These are phyloP conservation scores for Schwanniomyces occidentalis DNA, from an alignment of 805 yeast species.

Conservation along the genomic window DNA sequence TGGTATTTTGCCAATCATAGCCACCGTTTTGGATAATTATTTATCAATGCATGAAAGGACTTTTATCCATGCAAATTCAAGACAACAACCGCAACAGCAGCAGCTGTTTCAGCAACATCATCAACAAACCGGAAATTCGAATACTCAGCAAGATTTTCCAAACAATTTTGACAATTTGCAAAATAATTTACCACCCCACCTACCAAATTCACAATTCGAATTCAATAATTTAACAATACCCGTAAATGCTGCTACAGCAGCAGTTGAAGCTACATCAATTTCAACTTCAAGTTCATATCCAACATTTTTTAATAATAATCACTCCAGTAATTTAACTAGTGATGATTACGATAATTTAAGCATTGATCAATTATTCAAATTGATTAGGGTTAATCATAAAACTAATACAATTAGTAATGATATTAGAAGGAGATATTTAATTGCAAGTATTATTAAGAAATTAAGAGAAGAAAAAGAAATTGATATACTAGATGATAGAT, in stretches of 20 bases:
- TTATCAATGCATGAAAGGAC: constrained; percentile 45
- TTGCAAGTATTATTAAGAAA: constrained; percentile 36
- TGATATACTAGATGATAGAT: constrained; percentile 33
- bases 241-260: constrained; percentile 11
- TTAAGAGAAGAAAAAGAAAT: constrained; percentile 36
- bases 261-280: constrained; percentile 10
- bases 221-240: constrained; percentile 3
- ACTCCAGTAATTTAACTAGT: constrained; percentile 27
- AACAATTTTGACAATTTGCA: too few species aligned
- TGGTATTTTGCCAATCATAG: constrained; percentile 86
- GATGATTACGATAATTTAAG: constrained; percentile 42
- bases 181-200: constrained; percentile 1
- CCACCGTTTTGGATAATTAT: constrained; percentile 90
- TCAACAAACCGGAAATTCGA: constrained; percentile 12
- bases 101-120: constrained; percentile 17
- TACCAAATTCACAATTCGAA: constrained; percentile 1
- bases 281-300: constrained; percentile 9
- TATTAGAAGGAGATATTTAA: constrained; percentile 36
- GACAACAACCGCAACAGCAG: constrained; percentile 8
- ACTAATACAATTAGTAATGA: constrained; percentile 24
- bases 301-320: constrained; percentile 21
- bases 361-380: constrained; percentile 38
- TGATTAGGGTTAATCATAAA: constrained; percentile 26
- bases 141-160: constrained; percentile 6
- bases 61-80: constrained; percentile 32